These are phyloP conservation scores for Trametes meyenii DNA, from an alignment of 768 basidiomycete species.

Conservation along the genomic window DNA sequence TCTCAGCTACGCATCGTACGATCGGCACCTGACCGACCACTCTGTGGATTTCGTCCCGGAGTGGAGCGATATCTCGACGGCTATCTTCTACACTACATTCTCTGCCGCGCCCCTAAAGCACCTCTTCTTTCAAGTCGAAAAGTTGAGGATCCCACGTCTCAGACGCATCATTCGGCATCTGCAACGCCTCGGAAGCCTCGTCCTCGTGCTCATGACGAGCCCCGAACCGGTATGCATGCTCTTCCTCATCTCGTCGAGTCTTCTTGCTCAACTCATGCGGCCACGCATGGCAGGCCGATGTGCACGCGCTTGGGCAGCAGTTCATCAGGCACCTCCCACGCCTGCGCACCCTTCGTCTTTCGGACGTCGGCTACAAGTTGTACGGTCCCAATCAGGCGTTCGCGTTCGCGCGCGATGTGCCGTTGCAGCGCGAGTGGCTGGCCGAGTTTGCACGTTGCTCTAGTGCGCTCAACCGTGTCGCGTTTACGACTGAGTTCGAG, in stretches of 20 bases:
- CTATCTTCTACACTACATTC: not conserved
- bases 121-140: not conserved
- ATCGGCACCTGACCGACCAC: not conserved
- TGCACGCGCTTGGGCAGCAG: not conserved
- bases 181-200: not conserved
- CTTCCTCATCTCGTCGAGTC: no score
- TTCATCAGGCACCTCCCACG: not conserved
- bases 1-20: not conserved
- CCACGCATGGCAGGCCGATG: not conserved
- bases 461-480: not conserved
- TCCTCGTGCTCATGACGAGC: not conserved
- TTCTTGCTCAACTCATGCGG: not conserved
- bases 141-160: not conserved
- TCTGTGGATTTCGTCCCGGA: not conserved
- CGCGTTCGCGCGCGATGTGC: not conserved
- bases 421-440: not conserved
- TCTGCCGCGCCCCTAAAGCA: slow-evolving; percentile 6
- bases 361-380: not conserved
- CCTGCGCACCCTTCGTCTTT: not conserved
- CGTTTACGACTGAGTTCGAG: slow-evolving; percentile 15
- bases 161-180: not conserved
- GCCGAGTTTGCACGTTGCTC: not conserved
- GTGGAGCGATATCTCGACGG: not conserved
- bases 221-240: not conserved
- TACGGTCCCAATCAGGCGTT: not conserved